Conservation (phyloP, 176 grass and related monocot genomes). For the Echinochloa phyllopogon region DNA sequence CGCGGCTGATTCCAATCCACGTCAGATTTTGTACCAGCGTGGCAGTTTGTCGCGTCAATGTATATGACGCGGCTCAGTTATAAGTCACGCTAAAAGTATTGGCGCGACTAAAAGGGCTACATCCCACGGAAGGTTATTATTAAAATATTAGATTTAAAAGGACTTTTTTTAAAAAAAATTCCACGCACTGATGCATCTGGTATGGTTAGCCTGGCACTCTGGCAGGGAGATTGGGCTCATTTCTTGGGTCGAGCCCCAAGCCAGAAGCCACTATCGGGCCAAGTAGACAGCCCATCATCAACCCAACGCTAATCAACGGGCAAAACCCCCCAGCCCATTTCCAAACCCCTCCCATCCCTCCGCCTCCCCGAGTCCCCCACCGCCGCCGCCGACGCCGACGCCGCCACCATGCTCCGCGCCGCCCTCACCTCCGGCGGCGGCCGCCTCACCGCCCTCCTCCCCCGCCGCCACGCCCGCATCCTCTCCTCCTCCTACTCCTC, state of each 20-base stretch:
- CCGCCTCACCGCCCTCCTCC: slow-evolving; percentile 13
- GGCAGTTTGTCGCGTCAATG: too few species aligned
- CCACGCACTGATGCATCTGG: too few species aligned
- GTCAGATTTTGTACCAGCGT: too few species aligned
- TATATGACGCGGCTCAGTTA: too few species aligned
- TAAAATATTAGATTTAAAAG: too few species aligned
- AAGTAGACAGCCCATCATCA: background rate
- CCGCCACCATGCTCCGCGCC: slow-evolving; percentile 43
- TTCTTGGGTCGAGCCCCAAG: background rate
- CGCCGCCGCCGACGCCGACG: background rate
- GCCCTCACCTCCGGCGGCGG: slow-evolving; percentile 42
- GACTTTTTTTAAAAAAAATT: too few species aligned
- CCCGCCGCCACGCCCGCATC: slow-evolving; percentile 8
- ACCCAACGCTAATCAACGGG: slow-evolving; percentile 12
- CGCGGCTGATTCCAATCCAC: too few species aligned
- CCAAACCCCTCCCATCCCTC: background rate
- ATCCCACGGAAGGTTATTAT: too few species aligned
- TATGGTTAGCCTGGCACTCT: too few species aligned
- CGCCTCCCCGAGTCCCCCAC: background rate
- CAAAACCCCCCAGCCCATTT: slow-evolving; percentile 33
- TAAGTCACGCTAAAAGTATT: too few species aligned
- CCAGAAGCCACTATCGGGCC: background rate
- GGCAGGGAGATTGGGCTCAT: background rate
- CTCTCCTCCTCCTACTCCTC: slow-evolving; percentile 21
- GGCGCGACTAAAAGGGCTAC: too few species aligned